phyloP scores from a whole-genome alignment of 75 land plant genomes.

The Azolla pinnata region DNA sequence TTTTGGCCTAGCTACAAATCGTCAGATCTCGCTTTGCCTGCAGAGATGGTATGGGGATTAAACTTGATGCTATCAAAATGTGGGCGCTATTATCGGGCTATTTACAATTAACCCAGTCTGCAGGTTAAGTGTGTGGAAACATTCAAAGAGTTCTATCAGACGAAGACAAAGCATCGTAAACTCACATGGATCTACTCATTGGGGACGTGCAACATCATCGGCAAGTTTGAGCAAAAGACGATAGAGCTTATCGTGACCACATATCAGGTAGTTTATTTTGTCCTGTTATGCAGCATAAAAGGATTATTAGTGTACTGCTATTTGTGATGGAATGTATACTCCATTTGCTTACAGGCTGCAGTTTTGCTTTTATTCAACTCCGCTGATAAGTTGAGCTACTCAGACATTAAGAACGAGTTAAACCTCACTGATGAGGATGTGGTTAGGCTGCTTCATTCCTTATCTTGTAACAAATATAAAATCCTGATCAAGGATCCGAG shows the following conservation, averaged over 20 bases:
- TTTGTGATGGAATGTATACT: no score
- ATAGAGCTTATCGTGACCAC: constrained; percentile 82
- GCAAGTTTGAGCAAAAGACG: constrained; percentile 68
- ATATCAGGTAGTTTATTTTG: constrained; percentile 93
- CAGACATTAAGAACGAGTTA: constrained; percentile 65
- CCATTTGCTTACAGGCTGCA: constrained; percentile 58
- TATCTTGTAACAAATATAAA: constrained; percentile 88
- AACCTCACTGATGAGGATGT: constrained; percentile 84
- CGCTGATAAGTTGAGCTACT: constrained; percentile 59
- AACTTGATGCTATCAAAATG: not conserved
- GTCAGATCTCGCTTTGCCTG: constrained; percentile 83
- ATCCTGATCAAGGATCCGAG: constrained; percentile 68
- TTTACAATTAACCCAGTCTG: not conserved
- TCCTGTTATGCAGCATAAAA: no score
- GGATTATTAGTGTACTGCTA: no score
- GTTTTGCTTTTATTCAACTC: constrained; percentile 63
- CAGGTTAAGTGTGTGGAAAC: constrained; percentile 90
- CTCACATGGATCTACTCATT: constrained; percentile 94
- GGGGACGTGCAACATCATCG: constrained; percentile 79
- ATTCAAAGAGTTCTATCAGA: constrained; percentile 84
- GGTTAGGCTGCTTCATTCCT: constrained; percentile 75
- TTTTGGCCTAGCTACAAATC: constrained; percentile 99
- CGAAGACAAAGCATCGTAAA: constrained; percentile 87
- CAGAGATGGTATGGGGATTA: constrained; percentile 59
- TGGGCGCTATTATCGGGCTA: not conserved